Percentiles rank a stretch among this genome's conserved stretches.
phyloP scores from a whole-genome alignment of 2,329 filamentous ascomycete species.

The Aspergillus pseudotamarii region DNA sequence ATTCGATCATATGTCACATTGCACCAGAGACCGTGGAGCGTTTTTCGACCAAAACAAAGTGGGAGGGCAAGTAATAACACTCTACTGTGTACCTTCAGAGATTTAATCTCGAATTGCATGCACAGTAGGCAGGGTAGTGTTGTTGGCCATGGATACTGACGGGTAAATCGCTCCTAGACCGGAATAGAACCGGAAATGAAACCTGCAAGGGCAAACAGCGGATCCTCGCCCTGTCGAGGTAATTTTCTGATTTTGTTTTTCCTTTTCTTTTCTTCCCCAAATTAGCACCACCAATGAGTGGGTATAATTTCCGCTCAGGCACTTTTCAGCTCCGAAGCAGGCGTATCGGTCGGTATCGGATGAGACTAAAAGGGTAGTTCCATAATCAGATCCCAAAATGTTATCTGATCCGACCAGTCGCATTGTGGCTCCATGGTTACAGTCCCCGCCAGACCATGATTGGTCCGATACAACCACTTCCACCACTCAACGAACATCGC shows the following conservation, averaged over 20 bases:
- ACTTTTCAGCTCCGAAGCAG: neutral
- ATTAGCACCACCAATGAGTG: neutral
- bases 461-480: neutral
- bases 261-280: neutral
- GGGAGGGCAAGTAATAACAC: neutral
- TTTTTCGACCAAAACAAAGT: neutral
- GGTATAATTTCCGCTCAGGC: slow-evolving; percentile 2
- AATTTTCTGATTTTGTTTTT: neutral
- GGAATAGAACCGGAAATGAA: neutral
- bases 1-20: neutral
- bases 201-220: neutral
- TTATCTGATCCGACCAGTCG: slow-evolving; percentile 15
- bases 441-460: neutral
- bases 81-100: neutral
- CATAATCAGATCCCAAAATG: slow-evolving; percentile 1
- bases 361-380: slow-evolving; percentile 10
- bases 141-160: neutral
- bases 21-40: neutral
- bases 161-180: neutral
- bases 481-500: neutral
- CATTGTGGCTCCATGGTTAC: neutral
- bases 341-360: neutral
- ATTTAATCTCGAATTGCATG: neutral
- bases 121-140: neutral
- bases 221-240: neutral